These are phyloP conservation scores for Beauveria asiatica DNA, from an alignment of 2,329 filamentous ascomycete genomes.

Conservation along the genomic window DNA sequence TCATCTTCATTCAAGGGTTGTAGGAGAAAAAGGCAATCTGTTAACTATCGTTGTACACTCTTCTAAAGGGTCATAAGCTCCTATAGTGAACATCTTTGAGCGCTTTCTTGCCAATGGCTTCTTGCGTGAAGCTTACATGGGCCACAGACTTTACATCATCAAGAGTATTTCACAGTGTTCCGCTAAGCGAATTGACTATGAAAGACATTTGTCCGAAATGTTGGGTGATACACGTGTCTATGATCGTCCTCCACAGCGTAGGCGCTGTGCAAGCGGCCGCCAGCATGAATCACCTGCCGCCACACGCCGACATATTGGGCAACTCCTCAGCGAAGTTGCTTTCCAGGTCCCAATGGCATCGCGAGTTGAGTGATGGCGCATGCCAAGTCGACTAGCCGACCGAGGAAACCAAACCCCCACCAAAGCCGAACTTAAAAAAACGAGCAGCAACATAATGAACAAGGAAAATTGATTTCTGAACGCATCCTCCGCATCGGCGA, in stretches of 20 bases:
- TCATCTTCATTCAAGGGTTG: too few relatives aligned
- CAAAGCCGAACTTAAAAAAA: slow-evolving; percentile 17
- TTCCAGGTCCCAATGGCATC: background rate
- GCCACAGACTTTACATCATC: background rate
- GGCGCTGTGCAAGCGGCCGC: background rate
- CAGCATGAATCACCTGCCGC: background rate
- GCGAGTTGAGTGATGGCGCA: background rate
- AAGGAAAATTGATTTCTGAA: slow-evolving; percentile 7
- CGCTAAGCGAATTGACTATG: background rate
- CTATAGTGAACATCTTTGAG: background rate
- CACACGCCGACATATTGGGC: background rate
- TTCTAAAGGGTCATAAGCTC: background rate
- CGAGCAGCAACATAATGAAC: slow-evolving; percentile 21
- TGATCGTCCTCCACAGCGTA: background rate
- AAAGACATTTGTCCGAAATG: background rate
- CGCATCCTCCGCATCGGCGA: slow-evolving; percentile 7
- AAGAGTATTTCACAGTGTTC: background rate
- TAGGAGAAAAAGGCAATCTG: background rate
- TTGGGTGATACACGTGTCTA: background rate
- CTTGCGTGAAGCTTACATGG: background rate
- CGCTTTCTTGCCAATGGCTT: background rate
- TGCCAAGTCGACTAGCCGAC: background rate
- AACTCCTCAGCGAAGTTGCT: background rate
- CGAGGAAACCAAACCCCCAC: slow-evolving; percentile 16
- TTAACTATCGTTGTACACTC: slow-evolving; percentile 8